Conservation (phyloP, 2,329 filamentous ascomycete species). For the Colletotrichum endophyticum region DNA sequence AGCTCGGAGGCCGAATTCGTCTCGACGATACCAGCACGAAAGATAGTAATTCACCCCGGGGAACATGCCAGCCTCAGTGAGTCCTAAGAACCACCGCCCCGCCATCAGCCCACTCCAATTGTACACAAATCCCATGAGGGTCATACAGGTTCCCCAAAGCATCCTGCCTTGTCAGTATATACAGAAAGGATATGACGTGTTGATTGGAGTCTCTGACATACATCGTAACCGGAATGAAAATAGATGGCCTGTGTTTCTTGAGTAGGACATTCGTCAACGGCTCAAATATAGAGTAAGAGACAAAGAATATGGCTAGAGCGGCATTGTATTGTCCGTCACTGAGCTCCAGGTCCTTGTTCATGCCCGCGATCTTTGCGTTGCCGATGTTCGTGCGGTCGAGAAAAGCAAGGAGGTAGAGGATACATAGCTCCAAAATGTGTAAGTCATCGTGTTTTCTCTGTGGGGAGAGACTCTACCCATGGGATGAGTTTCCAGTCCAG, state of each 20-base stretch:
- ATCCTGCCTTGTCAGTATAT: slow-evolving; percentile 46
- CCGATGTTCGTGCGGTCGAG: slow-evolving; percentile 56
- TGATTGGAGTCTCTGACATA: slow-evolving; percentile 18
- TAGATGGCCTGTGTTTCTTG: slow-evolving; percentile 74
- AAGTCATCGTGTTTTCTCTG: background rate
- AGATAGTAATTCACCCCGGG: slow-evolving; percentile 82
- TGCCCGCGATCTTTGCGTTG: slow-evolving; percentile 53
- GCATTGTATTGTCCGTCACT: slow-evolving; percentile 64
- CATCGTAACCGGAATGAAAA: slow-evolving; percentile 87
- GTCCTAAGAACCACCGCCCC: slow-evolving; percentile 72
- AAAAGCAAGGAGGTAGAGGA: slow-evolving; percentile 69
- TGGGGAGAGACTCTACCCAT: background rate
- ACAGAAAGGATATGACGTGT: background rate
- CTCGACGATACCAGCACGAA: slow-evolving; percentile 82
- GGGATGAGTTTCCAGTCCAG: slow-evolving; percentile 4
- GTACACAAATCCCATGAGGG: slow-evolving; percentile 69
- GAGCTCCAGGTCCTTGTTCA: slow-evolving; percentile 43
- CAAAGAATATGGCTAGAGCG: slow-evolving; percentile 67
- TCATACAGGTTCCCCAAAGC: slow-evolving; percentile 72
- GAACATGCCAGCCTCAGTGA: slow-evolving; percentile 78
- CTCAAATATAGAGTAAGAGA: slow-evolving; percentile 71
- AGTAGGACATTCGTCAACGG: slow-evolving; percentile 80
- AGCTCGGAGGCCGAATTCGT: slow-evolving; percentile 79
- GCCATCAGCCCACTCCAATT: slow-evolving; percentile 71
- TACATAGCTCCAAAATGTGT: background rate